Evolutionary conservation across 2,329 filamentous ascomycete species (phyloP), one percentile per base, ranked within the genome.

Genomic region (Ophidiomyces ophidiicola): DNA sequence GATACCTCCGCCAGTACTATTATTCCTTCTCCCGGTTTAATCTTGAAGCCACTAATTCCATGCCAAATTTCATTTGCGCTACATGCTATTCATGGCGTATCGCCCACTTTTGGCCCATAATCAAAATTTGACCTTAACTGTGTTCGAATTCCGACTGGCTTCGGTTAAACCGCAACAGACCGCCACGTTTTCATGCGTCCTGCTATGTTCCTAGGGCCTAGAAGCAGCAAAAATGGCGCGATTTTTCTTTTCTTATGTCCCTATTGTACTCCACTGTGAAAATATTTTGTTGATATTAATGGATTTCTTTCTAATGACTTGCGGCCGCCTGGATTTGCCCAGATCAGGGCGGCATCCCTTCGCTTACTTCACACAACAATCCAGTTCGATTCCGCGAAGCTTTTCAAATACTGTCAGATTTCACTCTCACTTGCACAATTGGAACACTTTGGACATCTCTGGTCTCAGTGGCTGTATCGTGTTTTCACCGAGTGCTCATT

Each of bases 191-290:
- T 30, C 37, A 32, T 26, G 10, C 30, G 33, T 58, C 57, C 58
- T 63, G 59, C 50, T 49, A 63, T 50, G 60, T 57, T 44, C 53
- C 59, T 62, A 62, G 59, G 59, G 60, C 44, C 43, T 46, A 52
- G 51, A 54, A 50, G 28, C 18, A 15, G n/a, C 39, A 7, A 31
- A 32, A 11, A 29, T 39, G 39, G 36, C 26, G 19, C 32, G 11
- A 25, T 36, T 38, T 42, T 41, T 46, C 33, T 48, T 49, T 46
- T 47, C 47, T 43, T 38, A 42, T 42, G 45, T 43, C 36, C 19
- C 18, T n/a, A 11, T 34, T 23, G n/a, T 30, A 29, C 25, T 23
- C 10, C 15, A 12, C 36, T 35, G 14, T 11, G 23, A 35, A 11
- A 30, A 15, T 36, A 50, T 50, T 44, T 39, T 44, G 41, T 39